Conservation (phyloP, 306 rosid species). For the Prunus davidiana region DNA sequence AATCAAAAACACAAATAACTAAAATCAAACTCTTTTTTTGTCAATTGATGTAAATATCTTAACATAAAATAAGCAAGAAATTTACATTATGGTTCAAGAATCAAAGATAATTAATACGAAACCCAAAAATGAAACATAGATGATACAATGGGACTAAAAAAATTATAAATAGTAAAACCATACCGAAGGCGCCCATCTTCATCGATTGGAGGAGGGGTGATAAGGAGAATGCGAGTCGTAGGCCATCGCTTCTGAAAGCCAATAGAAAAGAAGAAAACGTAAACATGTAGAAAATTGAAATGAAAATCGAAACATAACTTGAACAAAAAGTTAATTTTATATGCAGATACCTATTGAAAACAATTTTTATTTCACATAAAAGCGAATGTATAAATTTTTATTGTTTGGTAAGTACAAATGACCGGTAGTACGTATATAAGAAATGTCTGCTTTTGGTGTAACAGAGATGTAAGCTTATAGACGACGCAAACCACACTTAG, state of each 20-base stretch:
- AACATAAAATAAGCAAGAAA: neutral
- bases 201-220: constrained; percentile 90
- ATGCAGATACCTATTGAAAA: neutral
- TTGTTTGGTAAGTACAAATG: neutral
- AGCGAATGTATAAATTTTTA: neutral
- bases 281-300: constrained; percentile 6
- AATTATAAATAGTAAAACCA: constrained; percentile 1
- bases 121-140: neutral
- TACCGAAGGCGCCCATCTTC: constrained; percentile 73
- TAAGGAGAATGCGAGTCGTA: constrained; percentile 51
- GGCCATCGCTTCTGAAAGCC: constrained; percentile 68
- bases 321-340: neutral
- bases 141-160: neutral
- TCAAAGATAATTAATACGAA: neutral
- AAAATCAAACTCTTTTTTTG: neutral
- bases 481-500: neutral
- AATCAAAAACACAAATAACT: neutral
- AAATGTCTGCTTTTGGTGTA: neutral
- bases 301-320: neutral
- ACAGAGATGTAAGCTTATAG: neutral
- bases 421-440: neutral
- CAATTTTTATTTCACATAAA: neutral
- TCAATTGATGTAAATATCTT: neutral
- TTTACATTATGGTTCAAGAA: neutral
- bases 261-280: constrained; percentile 13